These are phyloP conservation scores for Leccinum variicolor DNA, from an alignment of 768 basidiomycete species.

Conservation along the genomic window DNA sequence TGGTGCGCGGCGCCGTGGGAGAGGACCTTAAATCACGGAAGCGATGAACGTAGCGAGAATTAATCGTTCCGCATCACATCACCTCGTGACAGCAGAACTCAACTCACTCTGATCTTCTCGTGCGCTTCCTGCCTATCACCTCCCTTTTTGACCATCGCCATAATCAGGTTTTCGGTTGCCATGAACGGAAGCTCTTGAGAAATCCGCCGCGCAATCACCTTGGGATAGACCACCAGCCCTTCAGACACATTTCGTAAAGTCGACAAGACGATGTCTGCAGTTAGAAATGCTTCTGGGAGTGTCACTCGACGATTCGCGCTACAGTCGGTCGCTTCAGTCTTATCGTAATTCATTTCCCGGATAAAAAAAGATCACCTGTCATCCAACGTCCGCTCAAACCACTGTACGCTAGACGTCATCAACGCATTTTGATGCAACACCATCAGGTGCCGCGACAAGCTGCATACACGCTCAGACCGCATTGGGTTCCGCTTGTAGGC, in stretches of 20 bases:
- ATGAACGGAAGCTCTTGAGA: slow-evolving; percentile 97
- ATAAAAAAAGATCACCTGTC: slow-evolving; percentile 59
- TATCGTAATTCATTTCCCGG: background rate
- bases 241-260: slow-evolving; percentile 96
- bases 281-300: slow-evolving; percentile 94
- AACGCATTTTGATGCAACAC: slow-evolving; percentile 93
- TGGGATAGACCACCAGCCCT: slow-evolving; percentile 98
- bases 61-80: slow-evolving; percentile 11
- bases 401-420: slow-evolving; percentile 93
- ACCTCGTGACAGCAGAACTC: slow-evolving; percentile 6
- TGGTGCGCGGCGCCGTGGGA: slow-evolving; percentile 93
- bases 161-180: slow-evolving; percentile 99
- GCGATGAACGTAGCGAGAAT: slow-evolving; percentile 7
- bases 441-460: slow-evolving; percentile 94
- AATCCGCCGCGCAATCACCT: slow-evolving; percentile 90
- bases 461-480: slow-evolving; percentile 97
- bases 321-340: slow-evolving; percentile 8
- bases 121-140: slow-evolving; percentile 97
- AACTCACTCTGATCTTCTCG: slow-evolving; percentile 84
- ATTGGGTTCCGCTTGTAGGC: slow-evolving; percentile 99
- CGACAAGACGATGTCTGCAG: slow-evolving; percentile 93
- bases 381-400: slow-evolving; percentile 98
- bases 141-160: slow-evolving; percentile 94
- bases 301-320: slow-evolving; percentile 97
- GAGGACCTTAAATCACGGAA: slow-evolving; percentile 53